Evolutionary conservation across 2,329 filamentous ascomycete species (phyloP).

Genomic region (Talaromyces verruculosus): DNA sequence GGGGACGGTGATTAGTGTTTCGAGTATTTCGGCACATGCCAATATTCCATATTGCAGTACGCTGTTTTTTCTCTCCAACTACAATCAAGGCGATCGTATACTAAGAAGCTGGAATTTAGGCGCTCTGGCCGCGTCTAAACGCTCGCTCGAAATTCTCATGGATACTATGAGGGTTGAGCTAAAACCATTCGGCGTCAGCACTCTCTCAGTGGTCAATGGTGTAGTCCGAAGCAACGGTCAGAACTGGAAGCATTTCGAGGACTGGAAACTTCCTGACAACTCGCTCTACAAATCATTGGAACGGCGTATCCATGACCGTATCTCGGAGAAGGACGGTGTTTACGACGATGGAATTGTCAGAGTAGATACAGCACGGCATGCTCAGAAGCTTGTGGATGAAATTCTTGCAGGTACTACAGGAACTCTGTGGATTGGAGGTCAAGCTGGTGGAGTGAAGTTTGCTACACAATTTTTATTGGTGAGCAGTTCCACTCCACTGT

Average conservation of each 20-base stretch:
- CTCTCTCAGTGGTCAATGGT: constrained; percentile 27
- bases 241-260: constrained; percentile 14
- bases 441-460: too few species aligned
- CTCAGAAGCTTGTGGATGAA: too few species aligned
- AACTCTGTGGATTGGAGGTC: too few species aligned
- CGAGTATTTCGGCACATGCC: constrained; percentile 25
- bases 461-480: too few species aligned
- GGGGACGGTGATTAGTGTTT: constrained; percentile 31
- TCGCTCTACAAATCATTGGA: too few species aligned
- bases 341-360: too few species aligned
- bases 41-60: constrained; percentile 34
- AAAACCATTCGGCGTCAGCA: constrained; percentile 28
- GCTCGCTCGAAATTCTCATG: constrained; percentile 26
- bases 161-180: constrained; percentile 29
- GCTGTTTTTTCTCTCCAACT: constrained; percentile 19
- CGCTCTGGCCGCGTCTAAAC: constrained; percentile 27
- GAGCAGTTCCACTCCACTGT: too few species aligned
- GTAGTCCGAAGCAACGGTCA: constrained; percentile 24
- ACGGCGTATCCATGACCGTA: too few species aligned
- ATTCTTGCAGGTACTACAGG: too few species aligned
- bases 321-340: too few species aligned
- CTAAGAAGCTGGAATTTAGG: neutral
- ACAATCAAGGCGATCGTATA: neutral
- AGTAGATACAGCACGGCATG: too few species aligned
- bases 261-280: too few species aligned